Evolutionary conservation across 257 asterid genomes (phyloP), one percentile per base, ranked within the genome.

Genomic region (Penstemon davidsonii): DNA sequence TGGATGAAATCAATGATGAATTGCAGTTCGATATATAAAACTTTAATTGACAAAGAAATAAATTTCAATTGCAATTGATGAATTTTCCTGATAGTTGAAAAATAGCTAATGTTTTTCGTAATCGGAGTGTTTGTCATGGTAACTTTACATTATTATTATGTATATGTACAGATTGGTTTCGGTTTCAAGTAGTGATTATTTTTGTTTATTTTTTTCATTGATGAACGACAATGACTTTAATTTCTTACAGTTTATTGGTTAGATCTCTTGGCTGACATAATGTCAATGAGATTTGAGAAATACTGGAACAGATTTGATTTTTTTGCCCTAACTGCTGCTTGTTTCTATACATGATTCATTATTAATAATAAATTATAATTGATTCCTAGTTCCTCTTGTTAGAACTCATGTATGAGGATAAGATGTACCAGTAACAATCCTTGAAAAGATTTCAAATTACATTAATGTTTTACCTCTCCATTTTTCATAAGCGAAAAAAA

Each of bases 61-160:
- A 56, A 50, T 68, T 61, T 7, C 38, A 37, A 25, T 25, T 25
- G 33, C 33, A 52, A 57, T 8, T 62, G 40, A 52, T 49, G 55
- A 70, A 42, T 68, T 55, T 7, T 3, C 53, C 68, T 36, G 11
- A 6, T 60, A 57, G 55, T 62, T 60, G 38, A 51, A 68, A 19
- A 53, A 64, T 68, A 54, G 60, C 55, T 46, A 25, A 44, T 55
- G n/a, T 54, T 37, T 75, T 59, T 60, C 44, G 49, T 69, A 38
- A 69, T 62, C 63, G 42, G 54, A 19, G 57, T 44, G 47, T 73
- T 67, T 65, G 61, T 57, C 45, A 55, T 63, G 59, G 71, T 60
- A 49, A 46, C 45, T 60, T 62, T 53, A 46, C 39, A 45, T 49
- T 55, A 7, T 40, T 41, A 49, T 43, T 25, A 5, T 56, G 43